Evolutionary conservation across 2,329 filamentous ascomycete genomes (phyloP).

Genomic region (Coniosporium tulheliwenetii): DNA sequence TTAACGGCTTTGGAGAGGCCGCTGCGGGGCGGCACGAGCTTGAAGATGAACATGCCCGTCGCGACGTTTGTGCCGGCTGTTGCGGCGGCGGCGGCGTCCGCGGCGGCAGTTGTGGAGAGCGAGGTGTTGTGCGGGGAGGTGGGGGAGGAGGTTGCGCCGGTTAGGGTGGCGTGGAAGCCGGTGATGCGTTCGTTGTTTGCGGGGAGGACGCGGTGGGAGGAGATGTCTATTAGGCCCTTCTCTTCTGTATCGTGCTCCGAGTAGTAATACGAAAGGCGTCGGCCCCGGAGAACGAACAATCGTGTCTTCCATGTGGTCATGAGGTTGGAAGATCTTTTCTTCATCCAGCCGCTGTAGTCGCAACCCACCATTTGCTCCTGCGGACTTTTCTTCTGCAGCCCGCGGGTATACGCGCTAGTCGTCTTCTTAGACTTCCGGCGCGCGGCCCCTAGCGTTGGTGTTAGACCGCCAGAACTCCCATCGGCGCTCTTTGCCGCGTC

Average conservation of each 20-base stretch:
- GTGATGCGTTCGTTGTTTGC: slow-evolving; percentile 85
- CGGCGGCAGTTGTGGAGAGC: slow-evolving; percentile 13
- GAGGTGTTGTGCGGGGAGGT: slow-evolving; percentile 29
- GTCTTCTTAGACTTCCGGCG: slow-evolving; percentile 66
- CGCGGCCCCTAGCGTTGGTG: slow-evolving; percentile 18
- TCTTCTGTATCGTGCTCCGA: slow-evolving; percentile 84
- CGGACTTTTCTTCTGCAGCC: slow-evolving; percentile 66
- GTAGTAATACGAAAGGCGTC: slow-evolving; percentile 90
- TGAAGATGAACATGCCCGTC: slow-evolving; percentile 82
- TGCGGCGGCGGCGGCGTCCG: slow-evolving; percentile 22
- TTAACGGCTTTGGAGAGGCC: slow-evolving; percentile 83
- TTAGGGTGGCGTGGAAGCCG: slow-evolving; percentile 79
- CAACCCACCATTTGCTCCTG: slow-evolving; percentile 71
- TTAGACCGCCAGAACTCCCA: slow-evolving; percentile 19
- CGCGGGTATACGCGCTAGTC: slow-evolving; percentile 84
- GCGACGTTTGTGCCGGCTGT: slow-evolving; percentile 15
- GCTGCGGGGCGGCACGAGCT: slow-evolving; percentile 78
- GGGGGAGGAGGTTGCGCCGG: slow-evolving; percentile 61
- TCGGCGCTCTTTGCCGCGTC: slow-evolving; percentile 38
- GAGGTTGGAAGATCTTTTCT: slow-evolving; percentile 89
- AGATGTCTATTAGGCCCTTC: slow-evolving; percentile 93
- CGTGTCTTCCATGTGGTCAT: slow-evolving; percentile 98
- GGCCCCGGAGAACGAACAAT: slow-evolving; percentile 85
- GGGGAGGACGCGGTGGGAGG: slow-evolving; percentile 88
- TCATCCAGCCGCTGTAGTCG: slow-evolving; percentile 99